Evolutionary conservation across 139 green algal species (phyloP), one percentile per base, ranked within the genome.

Genomic region (Coccomyxa sp.): DNA sequence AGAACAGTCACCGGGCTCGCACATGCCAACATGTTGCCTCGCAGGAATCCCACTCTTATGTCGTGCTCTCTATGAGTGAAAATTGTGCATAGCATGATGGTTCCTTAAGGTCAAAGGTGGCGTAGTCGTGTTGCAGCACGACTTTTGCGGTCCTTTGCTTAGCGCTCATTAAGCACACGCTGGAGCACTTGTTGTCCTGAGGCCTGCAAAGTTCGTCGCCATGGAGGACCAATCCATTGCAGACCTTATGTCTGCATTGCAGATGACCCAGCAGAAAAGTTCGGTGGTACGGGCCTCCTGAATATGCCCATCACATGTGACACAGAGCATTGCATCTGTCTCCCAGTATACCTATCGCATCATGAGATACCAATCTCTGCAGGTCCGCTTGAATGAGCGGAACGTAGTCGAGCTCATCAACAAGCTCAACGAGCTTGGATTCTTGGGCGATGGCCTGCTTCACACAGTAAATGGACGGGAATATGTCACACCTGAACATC

Each of bases 351-450:
- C 40, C 12, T 16, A 68, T 74, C 39, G 29, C 4, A n/a, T 22
- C 27, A 35, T 73, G 7, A 33, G 39, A 54, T 27, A 3, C 39
- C 27, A 9, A 4, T 5, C 14, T 31, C 6, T 73, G 68, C 78
- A 94, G 78, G 79, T 85, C 0, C 82, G 89, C 24, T 84, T 98
- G 1, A 93, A 86, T 2, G 94, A 98, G 54, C 82, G 93, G 34
- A 98, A 97, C 72, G 87, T 96, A 7, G 88, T 98, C 24, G 94
- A 98, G 82, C 81, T 98, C 33, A 85, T 98, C 2, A 92, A 83
- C 78, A 97, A 97, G 82, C 84, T 98, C 1, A 90, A 93, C 75
- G 71, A 89, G 71, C 82, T 94, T 29, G 89, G 90, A 27, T 74
- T 96, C 36, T 70, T 97, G 39, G 89, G 88, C 0, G 86, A 91